A percentile compares a stretch with the other conserved stretches of the same genome.
phyloP scores from a whole-genome alignment of 257 asterid genomes.

The Ehretia macrophylla region DNA sequence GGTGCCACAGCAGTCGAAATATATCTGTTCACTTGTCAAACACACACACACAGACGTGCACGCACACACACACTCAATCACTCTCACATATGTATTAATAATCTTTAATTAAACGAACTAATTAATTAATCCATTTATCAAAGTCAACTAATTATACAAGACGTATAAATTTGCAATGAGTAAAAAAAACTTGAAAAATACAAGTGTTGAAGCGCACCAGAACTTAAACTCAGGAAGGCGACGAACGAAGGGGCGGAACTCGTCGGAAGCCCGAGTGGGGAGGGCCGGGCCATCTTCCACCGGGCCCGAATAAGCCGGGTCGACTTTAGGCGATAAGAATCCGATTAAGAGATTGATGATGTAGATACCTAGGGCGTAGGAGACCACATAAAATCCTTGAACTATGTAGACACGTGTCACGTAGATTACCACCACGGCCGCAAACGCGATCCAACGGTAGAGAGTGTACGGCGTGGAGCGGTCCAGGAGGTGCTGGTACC shows the following conservation, averaged over 20 bases:
- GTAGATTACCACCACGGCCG: constrained; percentile 46
- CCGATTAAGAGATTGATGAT: constrained; percentile 45
- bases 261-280: constrained; percentile 48
- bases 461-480: constrained; percentile 42
- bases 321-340: constrained; percentile 58
- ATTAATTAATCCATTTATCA: no score
- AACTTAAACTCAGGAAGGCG: constrained; percentile 57
- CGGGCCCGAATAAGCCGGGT: constrained; percentile 40
- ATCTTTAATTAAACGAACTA: no score
- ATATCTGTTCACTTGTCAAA: no score
- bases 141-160: no score
- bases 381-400: constrained; percentile 58
- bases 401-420: constrained; percentile 40
- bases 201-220: constrained; percentile 32
- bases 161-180: background rate
- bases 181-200: background rate
- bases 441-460: constrained; percentile 57
- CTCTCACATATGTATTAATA: no score
- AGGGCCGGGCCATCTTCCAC: constrained; percentile 32
- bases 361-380: constrained; percentile 57
- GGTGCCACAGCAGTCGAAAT: no score
- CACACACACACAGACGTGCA: no score
- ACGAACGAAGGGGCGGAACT: constrained; percentile 63
- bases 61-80: no score
- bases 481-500: constrained; percentile 54